Conservation (phyloP, 441 rosid genomes). For the Capsella rubella region DNA sequence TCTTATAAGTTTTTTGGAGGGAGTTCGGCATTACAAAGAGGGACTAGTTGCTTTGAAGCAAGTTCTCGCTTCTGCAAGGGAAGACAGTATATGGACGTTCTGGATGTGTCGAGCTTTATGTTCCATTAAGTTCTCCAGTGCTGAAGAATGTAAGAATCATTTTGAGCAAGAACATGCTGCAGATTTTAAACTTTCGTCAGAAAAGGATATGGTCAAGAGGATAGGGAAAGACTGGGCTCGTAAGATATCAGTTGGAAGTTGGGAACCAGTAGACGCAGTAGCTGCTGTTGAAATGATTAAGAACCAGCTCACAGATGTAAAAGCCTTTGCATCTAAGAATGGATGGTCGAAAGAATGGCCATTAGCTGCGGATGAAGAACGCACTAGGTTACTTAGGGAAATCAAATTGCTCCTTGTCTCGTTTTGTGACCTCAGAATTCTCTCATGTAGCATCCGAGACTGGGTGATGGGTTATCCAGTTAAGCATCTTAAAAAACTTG, state of each 20-base stretch:
- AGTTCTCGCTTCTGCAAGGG: slow-evolving; percentile 9
- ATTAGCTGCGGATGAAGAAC: background rate
- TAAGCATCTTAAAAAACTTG: background rate
- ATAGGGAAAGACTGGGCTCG: slow-evolving; percentile 4
- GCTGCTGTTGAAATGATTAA: background rate
- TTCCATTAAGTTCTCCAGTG: background rate
- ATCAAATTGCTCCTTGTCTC: background rate
- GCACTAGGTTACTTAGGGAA: slow-evolving; percentile 5
- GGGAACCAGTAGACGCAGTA: slow-evolving; percentile 20
- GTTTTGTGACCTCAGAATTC: background rate
- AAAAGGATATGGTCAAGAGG: background rate
- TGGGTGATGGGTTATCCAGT: background rate
- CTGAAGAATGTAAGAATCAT: slow-evolving; percentile 18
- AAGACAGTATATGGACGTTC: slow-evolving; percentile 2
- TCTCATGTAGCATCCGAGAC: slow-evolving; percentile 5
- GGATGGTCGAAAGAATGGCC: slow-evolving; percentile 34
- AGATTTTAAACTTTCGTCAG: background rate
- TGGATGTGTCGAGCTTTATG: slow-evolving; percentile 23
- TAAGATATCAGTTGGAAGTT: background rate
- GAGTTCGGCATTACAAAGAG: background rate
- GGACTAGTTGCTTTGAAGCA: slow-evolving; percentile 6
- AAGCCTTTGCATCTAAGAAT: background rate
- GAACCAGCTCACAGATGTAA: background rate
- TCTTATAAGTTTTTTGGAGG: background rate
- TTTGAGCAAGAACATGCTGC: slow-evolving; percentile 18